These are phyloP conservation scores for Melanopsichium pennsylvanicum DNA, from an alignment of 1,284 basidiomycete genomes.

Conservation along the genomic window DNA sequence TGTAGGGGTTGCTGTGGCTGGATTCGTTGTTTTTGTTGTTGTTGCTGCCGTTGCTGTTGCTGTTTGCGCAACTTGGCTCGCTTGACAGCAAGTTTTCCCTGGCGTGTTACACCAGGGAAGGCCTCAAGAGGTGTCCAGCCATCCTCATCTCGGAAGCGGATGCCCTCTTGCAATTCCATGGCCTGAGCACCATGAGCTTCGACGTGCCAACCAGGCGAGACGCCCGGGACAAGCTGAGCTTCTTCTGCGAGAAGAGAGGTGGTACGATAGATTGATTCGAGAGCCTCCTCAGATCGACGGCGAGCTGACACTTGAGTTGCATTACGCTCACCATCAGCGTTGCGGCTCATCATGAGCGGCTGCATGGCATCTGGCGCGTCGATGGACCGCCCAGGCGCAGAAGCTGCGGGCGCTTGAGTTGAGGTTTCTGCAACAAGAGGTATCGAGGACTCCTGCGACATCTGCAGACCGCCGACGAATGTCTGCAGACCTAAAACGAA, in stretches of 20 bases:
- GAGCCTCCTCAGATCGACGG: conserved; percentile 15
- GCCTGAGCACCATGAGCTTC: conserved; percentile 43
- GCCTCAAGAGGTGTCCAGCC: conserved; percentile 49
- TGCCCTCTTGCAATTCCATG: conserved; percentile 44
- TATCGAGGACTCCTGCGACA: conserved; percentile 34
- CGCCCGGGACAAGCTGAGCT: conserved; percentile 32
- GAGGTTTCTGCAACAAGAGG: not conserved
- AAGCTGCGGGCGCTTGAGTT: not conserved
- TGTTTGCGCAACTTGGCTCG: conserved; percentile 17
- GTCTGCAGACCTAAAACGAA: conserved; percentile 54
- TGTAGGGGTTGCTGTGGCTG: not conserved
- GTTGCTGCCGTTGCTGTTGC: conserved; percentile 3
- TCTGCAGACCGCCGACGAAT: conserved; percentile 50
- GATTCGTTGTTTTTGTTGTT: not conserved
- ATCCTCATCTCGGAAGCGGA: conserved; percentile 40
- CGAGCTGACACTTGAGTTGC: conserved; percentile 20
- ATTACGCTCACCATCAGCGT: conserved; percentile 16
- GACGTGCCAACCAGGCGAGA: conserved; percentile 54
- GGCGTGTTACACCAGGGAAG: conserved; percentile 34
- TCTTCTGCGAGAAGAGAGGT: conserved; percentile 5
- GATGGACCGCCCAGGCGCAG: conserved; percentile 8
- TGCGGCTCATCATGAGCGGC: conserved; percentile 48
- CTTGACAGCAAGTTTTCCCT: conserved; percentile 30
- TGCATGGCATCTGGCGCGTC: conserved; percentile 30
- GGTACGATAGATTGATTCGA: conserved; percentile 6